Base-by-base conservation (phyloP, 2,329 filamentous ascomycete species). In the Colletotrichum aenigma region DNA sequence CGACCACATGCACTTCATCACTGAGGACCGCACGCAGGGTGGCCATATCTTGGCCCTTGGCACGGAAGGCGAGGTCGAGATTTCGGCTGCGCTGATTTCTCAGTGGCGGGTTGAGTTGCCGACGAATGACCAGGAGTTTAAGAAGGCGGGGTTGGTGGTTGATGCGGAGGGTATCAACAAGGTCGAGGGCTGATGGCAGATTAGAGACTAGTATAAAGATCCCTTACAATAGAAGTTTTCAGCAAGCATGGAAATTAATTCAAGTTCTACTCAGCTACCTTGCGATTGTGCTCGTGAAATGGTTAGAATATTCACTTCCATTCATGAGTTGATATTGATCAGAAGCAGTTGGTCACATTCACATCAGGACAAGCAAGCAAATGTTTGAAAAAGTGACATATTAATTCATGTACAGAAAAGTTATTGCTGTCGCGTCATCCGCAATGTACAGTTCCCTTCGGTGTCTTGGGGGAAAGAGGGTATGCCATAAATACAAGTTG, bases 1-100 rank as follows among this genome's bases (percentile, higher is more conserved):
- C 4, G 79, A 82, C 26, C 83, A 84, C 36, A 48, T 85, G 60
- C 83, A 85, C 62, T 84, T 84, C 62, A 83, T 85, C 76, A 80
- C 71, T 24, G 79, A 81, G 55, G 82, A 84, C 71, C 76, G 80
- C 48, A 77, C 77, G 30, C 75, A 71, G 5, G 83, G 82, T 2
- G 83, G 83, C 0, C 83, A 85, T 43, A 77, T 85, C 48, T 75
- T 84, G 61, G 80, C 70, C 5, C 69, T 84, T 6, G 80, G 81
- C 30, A 81, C 81, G 15, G 82, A 81, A 2, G 82, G 80, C 18
- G 80, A 83, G 58, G 81, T 84, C 26, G 79, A 80, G 3, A 76
- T 84, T 3, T 72, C 55, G 7, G 81, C 79, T 3, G 80, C 83
- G 21, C 77, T 77, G 26, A 80, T 84, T 34, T 78, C 79, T 10